Evolutionary conservation across 345 rosid species (phyloP).

Genomic region (Brassica nigra): DNA sequence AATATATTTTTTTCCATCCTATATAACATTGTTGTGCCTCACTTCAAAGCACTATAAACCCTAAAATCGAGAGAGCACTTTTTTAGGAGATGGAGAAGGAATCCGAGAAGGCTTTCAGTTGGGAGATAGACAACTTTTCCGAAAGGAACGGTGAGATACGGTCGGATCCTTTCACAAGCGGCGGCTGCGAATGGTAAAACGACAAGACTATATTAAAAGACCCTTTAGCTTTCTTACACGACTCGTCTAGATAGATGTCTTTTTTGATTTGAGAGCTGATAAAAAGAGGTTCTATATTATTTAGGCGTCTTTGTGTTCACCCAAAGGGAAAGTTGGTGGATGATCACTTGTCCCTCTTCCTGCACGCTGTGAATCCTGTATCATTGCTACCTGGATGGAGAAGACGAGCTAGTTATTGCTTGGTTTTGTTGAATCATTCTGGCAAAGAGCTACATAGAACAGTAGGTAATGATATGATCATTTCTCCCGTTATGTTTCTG

Average conservation of each 20-base stretch:
- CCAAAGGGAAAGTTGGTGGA: not conserved
- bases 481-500: not conserved
- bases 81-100: not conserved
- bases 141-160: not conserved
- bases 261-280: not conserved
- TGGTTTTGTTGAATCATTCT: slow-evolving; percentile 11
- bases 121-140: slow-evolving; percentile 20
- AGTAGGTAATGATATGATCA: slow-evolving; percentile 1
- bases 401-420: not conserved
- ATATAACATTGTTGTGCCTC: not conserved
- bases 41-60: slow-evolving; percentile 3
- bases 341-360: slow-evolving; percentile 15
- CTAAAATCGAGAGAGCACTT: slow-evolving; percentile 4
- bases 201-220: not conserved
- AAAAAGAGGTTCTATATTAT: not conserved
- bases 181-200: slow-evolving; percentile 25
- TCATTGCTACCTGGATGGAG: slow-evolving; percentile 21
- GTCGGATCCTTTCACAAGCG: slow-evolving; percentile 21
- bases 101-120: not conserved
- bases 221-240: not conserved
- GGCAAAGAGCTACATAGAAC: not conserved
- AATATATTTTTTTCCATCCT: not conserved
- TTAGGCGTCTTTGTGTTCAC: not conserved
- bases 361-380: not conserved
- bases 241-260: not conserved